Base-by-base conservation (phyloP, 2,329 filamentous ascomycete species). In the Reticulascus tulasneorum region DNA sequence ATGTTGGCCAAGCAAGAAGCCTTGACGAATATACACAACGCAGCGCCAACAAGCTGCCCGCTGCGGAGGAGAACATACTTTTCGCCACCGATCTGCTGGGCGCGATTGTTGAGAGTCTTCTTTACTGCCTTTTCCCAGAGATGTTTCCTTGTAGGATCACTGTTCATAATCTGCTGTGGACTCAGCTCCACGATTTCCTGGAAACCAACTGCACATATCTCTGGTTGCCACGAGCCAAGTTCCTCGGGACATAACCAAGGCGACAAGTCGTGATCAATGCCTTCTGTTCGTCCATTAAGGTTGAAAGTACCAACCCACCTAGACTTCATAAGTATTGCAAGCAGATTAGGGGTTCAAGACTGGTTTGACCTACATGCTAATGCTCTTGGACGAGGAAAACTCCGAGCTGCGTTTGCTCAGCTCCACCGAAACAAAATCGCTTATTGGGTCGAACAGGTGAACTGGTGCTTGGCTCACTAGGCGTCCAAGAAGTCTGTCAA, bases 121-220 rank as follows among this genome's bases (percentile, higher is more conserved):
- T 83, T 82, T 17, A 97, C 89, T 5, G 86, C 82, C 35, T 73
- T 66, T 57, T 98, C 93, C 93, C 93, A 98, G 15, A 82, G 67
- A 45, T 88, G 82, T 47, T 91, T 86, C 35, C 86, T 77, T 4
- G 82, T 79, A 2, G 93, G 93, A 56, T 98, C 91, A 42, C 90
- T 97, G 47, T 94, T 95, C 89, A 98, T 96, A 54, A 98, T 97
- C 54, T 98, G 93, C 58, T 97, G 91, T 12, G 94, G 93, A 50
- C 88, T 96, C 29, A 98, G 69, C 54, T 95, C 87, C n/a, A 98
- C 93, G 45, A 98, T 97, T 60, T 98, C 93, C 56, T 98, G 93
- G 51, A 98, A 97, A 0, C 88, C 93, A 12, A 96, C 82, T 7
- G 85, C 89, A 33, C 94, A 81, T 23, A 98, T 86, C 40, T 91